These are phyloP conservation scores for Liquidambar formosana DNA, from an alignment of 164 flowering plant genomes.

Conservation along the genomic window DNA sequence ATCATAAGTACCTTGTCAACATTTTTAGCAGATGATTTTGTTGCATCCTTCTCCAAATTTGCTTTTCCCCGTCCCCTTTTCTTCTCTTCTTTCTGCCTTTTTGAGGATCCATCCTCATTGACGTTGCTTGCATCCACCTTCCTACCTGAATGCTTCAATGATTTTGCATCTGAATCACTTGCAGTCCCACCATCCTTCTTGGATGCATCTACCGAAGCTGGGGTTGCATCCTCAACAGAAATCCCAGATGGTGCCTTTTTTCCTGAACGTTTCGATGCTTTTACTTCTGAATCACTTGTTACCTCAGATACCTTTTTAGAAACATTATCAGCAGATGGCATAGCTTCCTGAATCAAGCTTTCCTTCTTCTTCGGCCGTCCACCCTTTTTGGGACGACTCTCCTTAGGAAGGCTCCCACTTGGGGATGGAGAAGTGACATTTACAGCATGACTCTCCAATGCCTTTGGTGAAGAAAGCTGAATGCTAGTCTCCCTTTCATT, in stretches of 20 bases:
- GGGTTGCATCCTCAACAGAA: slow-evolving; percentile 29
- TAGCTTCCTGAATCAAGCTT: slow-evolving; percentile 16
- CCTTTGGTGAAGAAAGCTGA: slow-evolving; percentile 27
- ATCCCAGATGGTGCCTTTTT: slow-evolving; percentile 31
- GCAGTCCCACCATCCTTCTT: slow-evolving; percentile 32
- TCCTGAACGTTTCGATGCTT: slow-evolving; percentile 22
- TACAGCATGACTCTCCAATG: slow-evolving; percentile 19
- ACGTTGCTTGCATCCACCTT: slow-evolving; percentile 23
- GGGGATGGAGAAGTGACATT: slow-evolving; percentile 33
- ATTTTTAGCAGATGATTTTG: slow-evolving; percentile 23
- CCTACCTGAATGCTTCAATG: slow-evolving; percentile 22
- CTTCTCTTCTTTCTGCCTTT: slow-evolving; percentile 29
- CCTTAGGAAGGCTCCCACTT: slow-evolving; percentile 27
- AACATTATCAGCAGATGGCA: slow-evolving; percentile 25
- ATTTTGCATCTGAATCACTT: slow-evolving; percentile 41
- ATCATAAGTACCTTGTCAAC: slow-evolving; percentile 21
- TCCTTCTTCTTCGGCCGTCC: slow-evolving; percentile 40
- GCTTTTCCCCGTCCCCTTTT: slow-evolving; percentile 31
- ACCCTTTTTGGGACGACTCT: slow-evolving; percentile 30
- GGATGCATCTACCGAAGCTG: slow-evolving; percentile 22
- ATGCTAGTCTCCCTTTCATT: slow-evolving; percentile 25
- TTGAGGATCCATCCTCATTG: slow-evolving; percentile 21
- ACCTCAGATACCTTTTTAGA: slow-evolving; percentile 39
- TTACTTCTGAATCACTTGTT: slow-evolving; percentile 40
- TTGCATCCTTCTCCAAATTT: slow-evolving; percentile 23